Base-by-base conservation (phyloP, 768 basidiomycete species). In the Daedaleopsis nitida region DNA sequence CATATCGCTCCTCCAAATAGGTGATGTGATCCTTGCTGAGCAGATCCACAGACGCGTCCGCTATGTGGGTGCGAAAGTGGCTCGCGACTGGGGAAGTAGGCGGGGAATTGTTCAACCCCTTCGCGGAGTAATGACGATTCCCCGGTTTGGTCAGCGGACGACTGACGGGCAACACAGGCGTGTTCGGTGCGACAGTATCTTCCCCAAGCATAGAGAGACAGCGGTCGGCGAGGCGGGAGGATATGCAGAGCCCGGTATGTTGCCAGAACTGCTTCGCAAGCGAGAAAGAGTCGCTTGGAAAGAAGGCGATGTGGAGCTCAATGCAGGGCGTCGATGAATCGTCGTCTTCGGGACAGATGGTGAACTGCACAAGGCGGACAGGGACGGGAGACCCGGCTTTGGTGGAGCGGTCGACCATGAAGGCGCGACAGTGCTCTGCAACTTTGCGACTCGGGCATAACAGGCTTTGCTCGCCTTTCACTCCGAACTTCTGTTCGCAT, bases 221-320 rank as follows among this genome's bases (percentile, higher is more conserved):
- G 59, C 86, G 80, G 60, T 95, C 94, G 5, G 94, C 94, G 19
- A 90, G 76, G 8, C 96, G 87, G 62, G 92, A 94, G 3, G 91
- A 94, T 43, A 99, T 87, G 1, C 96, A 95, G 60, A 90, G 77
- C 0, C 96, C 96, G 0, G 90, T 86, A 72, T 98, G 96, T 66
- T 98, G 96, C 96, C 96, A 98, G 74, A 96, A 98, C 72, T 94
- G 83, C 71, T 92, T 96, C 9, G 92, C 94, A 8, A 88, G 72
- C 10, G 81, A 68, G 66, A 82, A 87, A 4, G 82, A 73, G 5
- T 84, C 80, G 2, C 76, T 72, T 7, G 88, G 86, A 71, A 95
- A 92, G 16, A 99, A 75, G 1, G 88, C 87, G 65, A 96, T 91
- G 72, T 96, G 88, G 1, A 99, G 80, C 59, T 91, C 86, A 42